Evolutionary conservation across 2,329 filamentous ascomycete species (phyloP), one percentile per base, ranked within the genome.

Genomic region (Epichloe gansuensis): DNA sequence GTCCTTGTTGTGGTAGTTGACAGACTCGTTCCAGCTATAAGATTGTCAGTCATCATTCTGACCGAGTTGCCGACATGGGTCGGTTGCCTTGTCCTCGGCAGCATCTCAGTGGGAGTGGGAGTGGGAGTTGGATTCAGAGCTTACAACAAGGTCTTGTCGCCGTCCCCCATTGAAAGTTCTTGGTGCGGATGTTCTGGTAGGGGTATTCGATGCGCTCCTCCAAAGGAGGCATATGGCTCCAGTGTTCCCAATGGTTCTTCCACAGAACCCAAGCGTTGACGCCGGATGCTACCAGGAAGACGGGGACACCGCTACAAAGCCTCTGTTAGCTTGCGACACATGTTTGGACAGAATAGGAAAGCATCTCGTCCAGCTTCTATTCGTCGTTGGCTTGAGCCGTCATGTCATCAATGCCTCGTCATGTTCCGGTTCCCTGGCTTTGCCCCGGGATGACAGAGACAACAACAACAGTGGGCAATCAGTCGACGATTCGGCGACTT

Each of bases 1-100:
- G 76, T 94, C 85, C 76, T 86, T 86, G 78, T 95, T 90, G 83
- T 97, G 90, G 78, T 95, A 91, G 83, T 97, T 97, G 77, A 96
- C 90, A 55, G 77, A 80, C 60, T 84, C 77, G 75, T 97, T 97
- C 93, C 93, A 98, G 86, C 86, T 89, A 52, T 46, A 35, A 9
- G 3, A 11, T 17, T 15, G 38, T 52, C 38, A 52, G 38, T 43
- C 13, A 44, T 39, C 17, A 7, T 13, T 44, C 23, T 8, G 9
- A 47, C 34, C 39, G 7, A 21, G 23, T 37, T 8, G 28, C 46
- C 46, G 8, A n/a, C 31, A 23, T 13, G 9, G 4, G 13, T 9
- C 6, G 31, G 31, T 46, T 31, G 23, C 5, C 34, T 43, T 43
- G 12, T 35, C 28, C 5, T 11, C 15, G 11, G 48, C 28, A 44